Evolutionary conservation across 2,329 filamentous ascomycete species (phyloP), one percentile per base, ranked within the genome.

Genomic region (Claviceps africana): DNA sequence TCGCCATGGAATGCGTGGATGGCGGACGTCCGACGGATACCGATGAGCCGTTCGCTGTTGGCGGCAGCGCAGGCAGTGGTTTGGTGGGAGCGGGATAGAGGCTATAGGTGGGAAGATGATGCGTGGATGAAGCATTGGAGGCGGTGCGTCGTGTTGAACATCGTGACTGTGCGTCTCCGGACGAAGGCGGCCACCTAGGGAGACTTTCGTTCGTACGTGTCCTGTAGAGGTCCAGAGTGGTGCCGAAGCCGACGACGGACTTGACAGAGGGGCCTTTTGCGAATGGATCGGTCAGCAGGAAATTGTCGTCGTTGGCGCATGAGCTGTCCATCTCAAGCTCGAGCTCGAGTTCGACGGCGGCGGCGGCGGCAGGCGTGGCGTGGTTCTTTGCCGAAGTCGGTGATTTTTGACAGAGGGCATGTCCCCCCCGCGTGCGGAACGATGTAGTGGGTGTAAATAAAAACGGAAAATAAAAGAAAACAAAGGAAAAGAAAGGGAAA

Each of bases 1-100:
- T 53, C 8, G 13, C 46, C 3, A 46, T 3, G 30, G 54, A 53
- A 13, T 21, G 35, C 19, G 44, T 33, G 1, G 50, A 52, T 15
- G 53, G 50, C 9, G 46, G 51, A 43, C 51, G 48, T 47, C 51
- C 45, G 25, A 53, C 39, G 15, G 51, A 53, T 15, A 21, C 43
- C 2, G 54, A 53, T 9, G 49, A 42, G 19, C 48, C 40, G 30
- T 47, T 53, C 3, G 45, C 48, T 15, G 19, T 51, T 33, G 22
- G 45, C 11, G 54, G 54, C 13, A 55, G 31, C 11, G 51, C 17
- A 15, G 54, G 54, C 11, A 55, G 51, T 2, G 54, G 54, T 28
- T 50, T 55, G 1, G 44, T 51, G 28, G 54, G 54, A 11, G 54
- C 51, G n/a, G 54, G 51, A 33, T 51, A 53, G 9, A 53, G 31